phyloP scores from a whole-genome alignment of 2,329 filamentous ascomycete species.

The Arachnopeziza araneosa region DNA sequence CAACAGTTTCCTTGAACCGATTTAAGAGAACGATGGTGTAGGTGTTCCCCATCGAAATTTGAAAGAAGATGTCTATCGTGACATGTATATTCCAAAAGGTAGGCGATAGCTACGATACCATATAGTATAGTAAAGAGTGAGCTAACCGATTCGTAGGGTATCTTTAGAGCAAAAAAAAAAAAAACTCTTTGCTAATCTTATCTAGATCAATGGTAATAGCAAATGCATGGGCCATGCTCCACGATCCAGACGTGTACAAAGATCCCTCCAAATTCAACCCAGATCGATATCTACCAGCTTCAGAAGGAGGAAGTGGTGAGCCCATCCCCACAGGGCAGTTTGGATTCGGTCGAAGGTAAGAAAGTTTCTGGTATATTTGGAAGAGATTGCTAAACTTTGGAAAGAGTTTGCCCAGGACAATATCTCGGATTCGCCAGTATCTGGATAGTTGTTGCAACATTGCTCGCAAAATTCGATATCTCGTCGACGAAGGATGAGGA shows the following conservation, averaged over 20 bases:
- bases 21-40: slow-evolving; percentile 34
- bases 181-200: slow-evolving; percentile 38
- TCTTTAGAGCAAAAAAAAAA: slow-evolving; percentile 13
- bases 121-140: neutral
- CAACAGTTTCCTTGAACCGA: slow-evolving; percentile 31
- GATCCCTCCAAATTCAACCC: slow-evolving; percentile 40
- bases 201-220: slow-evolving; percentile 37
- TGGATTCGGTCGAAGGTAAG: slow-evolving; percentile 41
- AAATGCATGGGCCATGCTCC: slow-evolving; percentile 34
- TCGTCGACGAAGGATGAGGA: slow-evolving; percentile 30
- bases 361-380: neutral
- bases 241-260: slow-evolving; percentile 34
- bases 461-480: slow-evolving; percentile 35
- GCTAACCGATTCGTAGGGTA: slow-evolving; percentile 27
- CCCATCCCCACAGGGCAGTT: slow-evolving; percentile 43
- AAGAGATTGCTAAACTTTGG: slow-evolving; percentile 21
- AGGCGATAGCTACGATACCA: neutral
- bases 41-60: slow-evolving; percentile 48
- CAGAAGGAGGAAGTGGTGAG: slow-evolving; percentile 37
- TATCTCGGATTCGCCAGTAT: slow-evolving; percentile 42
- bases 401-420: slow-evolving; percentile 40
- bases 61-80: slow-evolving; percentile 50
- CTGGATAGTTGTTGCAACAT: slow-evolving; percentile 36
- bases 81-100: slow-evolving; percentile 51
- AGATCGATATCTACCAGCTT: slow-evolving; percentile 38